Percentiles rank a stretch among this genome's conserved stretches.
These are phyloP conservation scores for Thielaviopsis ethacetica DNA, from an alignment of 2,329 filamentous ascomycete genomes.

Conservation along the genomic window DNA sequence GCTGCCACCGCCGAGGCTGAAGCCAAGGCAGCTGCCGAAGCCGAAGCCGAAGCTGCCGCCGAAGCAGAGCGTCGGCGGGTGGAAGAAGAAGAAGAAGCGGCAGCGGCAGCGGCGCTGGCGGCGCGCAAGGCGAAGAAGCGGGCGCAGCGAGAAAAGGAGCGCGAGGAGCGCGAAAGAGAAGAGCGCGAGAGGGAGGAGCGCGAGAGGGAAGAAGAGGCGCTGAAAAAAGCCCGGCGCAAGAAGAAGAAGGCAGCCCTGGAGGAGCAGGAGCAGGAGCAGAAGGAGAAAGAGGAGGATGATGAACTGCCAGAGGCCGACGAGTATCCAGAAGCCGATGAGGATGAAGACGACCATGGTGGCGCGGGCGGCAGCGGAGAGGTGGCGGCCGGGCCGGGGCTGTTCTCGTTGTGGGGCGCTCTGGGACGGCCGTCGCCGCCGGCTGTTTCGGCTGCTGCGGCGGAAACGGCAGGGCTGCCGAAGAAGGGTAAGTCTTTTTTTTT, in stretches of 20 bases:
- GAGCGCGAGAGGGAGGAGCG: not conserved
- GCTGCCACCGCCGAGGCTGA: conserved; percentile 2
- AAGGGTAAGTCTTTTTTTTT: conserved; percentile 22
- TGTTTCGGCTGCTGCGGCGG: too few species aligned
- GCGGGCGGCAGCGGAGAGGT: too few species aligned
- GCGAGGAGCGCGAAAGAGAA: conserved; percentile 13
- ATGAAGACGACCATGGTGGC: not conserved
- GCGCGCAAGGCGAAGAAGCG: not conserved
- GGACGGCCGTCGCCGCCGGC: not conserved
- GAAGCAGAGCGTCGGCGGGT: conserved; percentile 12
- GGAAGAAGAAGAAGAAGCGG: conserved; percentile 12
- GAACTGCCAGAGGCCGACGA: not conserved
- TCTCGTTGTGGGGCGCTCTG: not conserved
- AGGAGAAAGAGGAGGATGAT: conserved; percentile 1
- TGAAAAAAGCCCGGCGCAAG: conserved; percentile 12
- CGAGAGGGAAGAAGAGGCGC: conserved; percentile 12
- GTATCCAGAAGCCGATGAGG: not conserved
- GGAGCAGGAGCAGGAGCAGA: conserved; percentile 13
- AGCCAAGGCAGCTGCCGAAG: conserved; percentile 13
- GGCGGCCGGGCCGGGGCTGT: not conserved
- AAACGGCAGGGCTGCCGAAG: conserved; percentile 14
- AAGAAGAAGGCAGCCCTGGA: not conserved
- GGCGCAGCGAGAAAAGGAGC: conserved; percentile 13
- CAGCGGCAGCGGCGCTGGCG: conserved; percentile 9
- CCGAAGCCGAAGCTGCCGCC: not conserved